phyloP scores from a whole-genome alignment of 257 asterid species.

The Cruciata laevipes region DNA sequence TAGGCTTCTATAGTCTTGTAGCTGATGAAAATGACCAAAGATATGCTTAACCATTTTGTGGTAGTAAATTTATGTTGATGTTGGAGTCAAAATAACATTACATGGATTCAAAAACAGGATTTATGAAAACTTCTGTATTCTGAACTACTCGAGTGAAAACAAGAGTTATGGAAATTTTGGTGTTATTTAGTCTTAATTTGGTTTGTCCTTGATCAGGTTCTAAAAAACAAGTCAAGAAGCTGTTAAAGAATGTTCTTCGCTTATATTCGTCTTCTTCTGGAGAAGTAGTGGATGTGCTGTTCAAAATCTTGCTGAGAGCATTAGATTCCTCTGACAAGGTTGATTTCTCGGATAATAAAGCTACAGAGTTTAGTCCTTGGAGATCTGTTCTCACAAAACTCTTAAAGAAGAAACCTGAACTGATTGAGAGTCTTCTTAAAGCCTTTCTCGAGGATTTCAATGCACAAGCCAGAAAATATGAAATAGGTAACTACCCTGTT shows the following conservation, averaged over 20 bases:
- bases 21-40: too few relatives aligned
- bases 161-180: too few relatives aligned
- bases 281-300: conserved; percentile 54
- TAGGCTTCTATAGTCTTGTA: background rate
- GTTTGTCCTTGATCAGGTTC: conserved; percentile 40
- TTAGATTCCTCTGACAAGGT: conserved; percentile 33
- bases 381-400: conserved; percentile 56
- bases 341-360: conserved; percentile 27
- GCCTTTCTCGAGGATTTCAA: conserved; percentile 66
- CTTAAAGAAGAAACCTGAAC: conserved; percentile 63
- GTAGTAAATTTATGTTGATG: background rate
- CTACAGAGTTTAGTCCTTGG: conserved; percentile 51
- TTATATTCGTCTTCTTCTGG: conserved; percentile 66
- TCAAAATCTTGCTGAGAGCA: conserved; percentile 63
- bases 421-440: conserved; percentile 47
- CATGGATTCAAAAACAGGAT: background rate
- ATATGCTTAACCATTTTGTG: background rate
- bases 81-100: background rate
- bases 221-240: conserved; percentile 53
- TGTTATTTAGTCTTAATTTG: too few relatives aligned
- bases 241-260: conserved; percentile 50
- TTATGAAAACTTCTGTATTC: background rate
- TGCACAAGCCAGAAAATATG: conserved; percentile 24
- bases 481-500: conserved; percentile 35
- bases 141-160: background rate